Base-by-base conservation (phyloP, 805 yeast species). In the Tetrapisispora fleetii region DNA sequence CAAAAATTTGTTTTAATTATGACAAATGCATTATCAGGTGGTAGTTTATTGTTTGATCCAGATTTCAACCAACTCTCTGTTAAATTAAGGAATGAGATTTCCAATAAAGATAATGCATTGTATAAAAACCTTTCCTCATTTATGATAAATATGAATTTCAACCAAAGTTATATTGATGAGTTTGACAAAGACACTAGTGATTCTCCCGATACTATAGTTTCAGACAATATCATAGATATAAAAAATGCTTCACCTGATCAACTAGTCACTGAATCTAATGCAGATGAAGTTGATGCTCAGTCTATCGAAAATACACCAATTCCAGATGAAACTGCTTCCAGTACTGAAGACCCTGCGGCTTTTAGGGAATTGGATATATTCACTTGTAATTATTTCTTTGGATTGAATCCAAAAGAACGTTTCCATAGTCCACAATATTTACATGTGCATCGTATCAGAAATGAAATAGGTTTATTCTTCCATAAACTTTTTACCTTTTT, bases 1-100 rank as follows among this genome's bases (percentile, higher is more conserved):
- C 68, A 77, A 24, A 75, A 73, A 51, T 73, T 76, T 55, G 67
- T 85, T 24, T 66, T 78, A 10, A 80, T 77, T 47, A 58, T 85
- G 47, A 73, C 83, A 1, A 78, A 79, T 49, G 67, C 79, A 0
- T 54, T 82, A 4, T 78, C 89, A 38, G 95, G 96, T 27, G 69
- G 80, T 14, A 75, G 95, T 24, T 72, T 75, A 42, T 67, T 88
- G 39, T 77, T 85, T 54, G 95, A 88, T 58, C 87, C 93, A 0
- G 78, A 80, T 8, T 82, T 71, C 54, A 71, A 73, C 41, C 77
- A 53, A 40, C 50, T 35, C 11, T 8, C 13, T 4, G 11, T 17
- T 16, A 36, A 27, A 11, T 24, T 33, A 18, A 36, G 16, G 4
- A 11, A 30, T 6, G 27, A 36, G 2, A 17, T 28, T 13, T 18